These are phyloP conservation scores for Boletus reticuloceps DNA, from an alignment of 768 basidiomycete genomes.

Conservation along the genomic window DNA sequence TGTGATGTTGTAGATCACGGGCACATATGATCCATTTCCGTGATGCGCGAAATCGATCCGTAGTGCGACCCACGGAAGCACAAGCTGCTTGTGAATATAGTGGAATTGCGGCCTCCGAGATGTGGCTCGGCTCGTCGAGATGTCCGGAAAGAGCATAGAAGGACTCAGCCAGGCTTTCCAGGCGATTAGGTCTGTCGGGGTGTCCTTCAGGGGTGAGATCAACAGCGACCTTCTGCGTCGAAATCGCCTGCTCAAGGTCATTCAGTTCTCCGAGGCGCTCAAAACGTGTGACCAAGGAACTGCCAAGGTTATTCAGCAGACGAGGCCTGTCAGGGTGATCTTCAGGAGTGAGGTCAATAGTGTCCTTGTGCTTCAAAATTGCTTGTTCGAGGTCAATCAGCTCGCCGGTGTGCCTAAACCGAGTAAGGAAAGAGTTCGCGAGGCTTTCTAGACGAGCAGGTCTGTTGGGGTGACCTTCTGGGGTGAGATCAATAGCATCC, in stretches of 20 bases:
- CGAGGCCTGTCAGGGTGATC: not conserved
- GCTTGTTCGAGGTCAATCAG: not conserved
- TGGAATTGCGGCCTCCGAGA: not conserved
- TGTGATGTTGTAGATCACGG: not conserved
- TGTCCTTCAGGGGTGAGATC: not conserved
- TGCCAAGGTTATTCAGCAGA: not conserved
- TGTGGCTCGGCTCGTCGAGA: not conserved
- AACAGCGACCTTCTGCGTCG: not conserved
- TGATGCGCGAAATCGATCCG: conserved; percentile 6
- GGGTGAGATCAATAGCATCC: no score
- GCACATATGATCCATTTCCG: conserved; percentile 2
- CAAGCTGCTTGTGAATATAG: conserved; percentile 6
- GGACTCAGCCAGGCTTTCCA: not conserved
- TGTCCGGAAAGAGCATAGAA: not conserved
- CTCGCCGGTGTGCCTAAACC: not conserved
- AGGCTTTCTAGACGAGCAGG: not conserved
- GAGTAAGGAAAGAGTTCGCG: not conserved
- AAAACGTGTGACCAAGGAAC: not conserved
- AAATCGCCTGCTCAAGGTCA: conserved; percentile 1
- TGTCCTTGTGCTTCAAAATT: not conserved
- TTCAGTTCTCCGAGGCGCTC: not conserved
- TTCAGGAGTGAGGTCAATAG: not conserved
- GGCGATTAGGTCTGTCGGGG: not conserved
- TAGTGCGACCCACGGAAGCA: not conserved
- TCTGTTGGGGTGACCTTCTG: not conserved